Conservation (phyloP, 495 filamentous ascomycete genomes). For the Platismatia glauca region DNA sequence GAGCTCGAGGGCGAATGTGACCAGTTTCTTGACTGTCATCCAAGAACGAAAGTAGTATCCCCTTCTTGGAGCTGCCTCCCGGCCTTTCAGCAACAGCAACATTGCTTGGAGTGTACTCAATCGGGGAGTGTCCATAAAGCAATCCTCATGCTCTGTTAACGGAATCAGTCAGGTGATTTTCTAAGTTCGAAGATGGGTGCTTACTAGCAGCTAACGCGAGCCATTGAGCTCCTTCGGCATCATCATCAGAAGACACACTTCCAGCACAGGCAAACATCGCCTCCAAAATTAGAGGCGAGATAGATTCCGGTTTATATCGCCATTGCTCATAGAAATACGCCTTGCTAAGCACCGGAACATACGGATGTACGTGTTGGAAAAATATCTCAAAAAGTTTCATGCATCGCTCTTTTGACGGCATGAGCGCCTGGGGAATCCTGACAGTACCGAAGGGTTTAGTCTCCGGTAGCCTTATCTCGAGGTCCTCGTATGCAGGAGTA, state of each 20-base stretch:
- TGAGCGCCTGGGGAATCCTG: constrained; percentile 85
- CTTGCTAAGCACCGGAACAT: constrained; percentile 88
- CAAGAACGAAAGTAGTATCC: constrained; percentile 97
- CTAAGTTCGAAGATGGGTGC: constrained; percentile 25
- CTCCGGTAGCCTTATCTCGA: constrained; percentile 62
- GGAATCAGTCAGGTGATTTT: constrained; percentile 17
- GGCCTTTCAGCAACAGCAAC: constrained; percentile 79
- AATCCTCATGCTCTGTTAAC: constrained; percentile 73
- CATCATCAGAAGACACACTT: constrained; percentile 64
- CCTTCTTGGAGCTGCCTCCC: constrained; percentile 82
- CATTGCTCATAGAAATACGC: constrained; percentile 83
- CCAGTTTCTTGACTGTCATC: constrained; percentile 89
- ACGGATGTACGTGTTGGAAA: constrained; percentile 88
- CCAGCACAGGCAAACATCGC: constrained; percentile 92
- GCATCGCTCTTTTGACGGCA: constrained; percentile 80
- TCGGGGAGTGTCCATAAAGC: constrained; percentile 89
- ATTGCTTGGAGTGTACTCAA: constrained; percentile 91
- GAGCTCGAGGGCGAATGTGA: constrained; percentile 89
- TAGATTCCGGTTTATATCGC: constrained; percentile 72
- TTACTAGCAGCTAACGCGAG: constrained; percentile 83
- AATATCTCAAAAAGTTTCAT: constrained; percentile 86
- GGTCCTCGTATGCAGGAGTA: constrained; percentile 68
- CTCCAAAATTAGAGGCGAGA: constrained; percentile 88
- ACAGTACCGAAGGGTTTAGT: constrained; percentile 65
- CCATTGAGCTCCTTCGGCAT: constrained; percentile 84